phyloP scores from a whole-genome alignment of 805 yeast genomes.

The Candida vartiovaarae region DNA sequence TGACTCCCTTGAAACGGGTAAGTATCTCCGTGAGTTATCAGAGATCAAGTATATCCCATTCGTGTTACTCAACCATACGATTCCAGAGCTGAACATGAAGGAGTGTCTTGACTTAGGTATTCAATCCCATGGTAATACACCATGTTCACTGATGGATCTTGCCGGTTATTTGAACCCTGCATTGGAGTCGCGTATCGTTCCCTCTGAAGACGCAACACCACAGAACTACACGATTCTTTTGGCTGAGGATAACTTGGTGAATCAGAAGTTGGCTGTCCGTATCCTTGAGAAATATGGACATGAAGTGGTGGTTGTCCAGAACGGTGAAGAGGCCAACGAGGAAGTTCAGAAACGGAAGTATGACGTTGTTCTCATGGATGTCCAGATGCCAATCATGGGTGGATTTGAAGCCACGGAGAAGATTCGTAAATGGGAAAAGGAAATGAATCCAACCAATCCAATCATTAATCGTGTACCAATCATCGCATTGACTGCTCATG shows the following conservation, averaged over 20 bases:
- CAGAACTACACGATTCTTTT: conserved; percentile 65
- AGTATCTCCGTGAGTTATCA: conserved; percentile 56
- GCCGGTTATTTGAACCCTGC: conserved; percentile 84
- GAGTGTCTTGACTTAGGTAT: conserved; percentile 81
- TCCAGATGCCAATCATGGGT: conserved; percentile 93
- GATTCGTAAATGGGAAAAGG: conserved; percentile 82
- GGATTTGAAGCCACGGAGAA: conserved; percentile 87
- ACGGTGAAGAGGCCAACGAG: conserved; percentile 74
- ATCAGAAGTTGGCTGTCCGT: conserved; percentile 80
- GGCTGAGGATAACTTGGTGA: conserved; percentile 83
- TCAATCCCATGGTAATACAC: conserved; percentile 83
- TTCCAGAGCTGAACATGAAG: conserved; percentile 73
- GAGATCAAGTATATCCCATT: conserved; percentile 83
- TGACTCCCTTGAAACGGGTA: conserved; percentile 71
- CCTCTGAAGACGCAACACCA: conserved; percentile 73
- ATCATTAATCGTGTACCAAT: conserved; percentile 74
- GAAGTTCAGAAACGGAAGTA: conserved; percentile 60
- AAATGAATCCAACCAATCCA: conserved; percentile 61
- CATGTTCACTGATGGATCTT: conserved; percentile 73
- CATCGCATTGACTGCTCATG: conserved; percentile 86
- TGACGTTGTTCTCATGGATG: conserved; percentile 86
- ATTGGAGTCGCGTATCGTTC: conserved; percentile 72
- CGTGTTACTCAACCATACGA: conserved; percentile 67
- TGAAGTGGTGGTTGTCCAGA: conserved; percentile 74
- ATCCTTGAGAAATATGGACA: conserved; percentile 83